Evolutionary conservation across 2,329 filamentous ascomycete species (phyloP).

Genomic region (Phaeosphaeria sp.): DNA sequence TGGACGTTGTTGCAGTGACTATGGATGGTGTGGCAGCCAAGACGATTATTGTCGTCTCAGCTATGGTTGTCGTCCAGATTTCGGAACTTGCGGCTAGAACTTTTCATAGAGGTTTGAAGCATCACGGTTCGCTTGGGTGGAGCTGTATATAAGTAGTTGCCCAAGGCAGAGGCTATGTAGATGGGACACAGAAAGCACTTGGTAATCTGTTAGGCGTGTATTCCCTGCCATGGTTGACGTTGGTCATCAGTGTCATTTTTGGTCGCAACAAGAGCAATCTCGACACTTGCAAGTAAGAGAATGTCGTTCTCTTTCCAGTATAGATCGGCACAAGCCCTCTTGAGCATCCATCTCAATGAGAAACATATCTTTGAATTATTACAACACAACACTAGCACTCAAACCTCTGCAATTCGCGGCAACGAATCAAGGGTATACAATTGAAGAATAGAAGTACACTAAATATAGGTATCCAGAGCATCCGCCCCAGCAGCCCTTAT

Average conservation of each 20-base stretch:
- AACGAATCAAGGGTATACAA: background rate
- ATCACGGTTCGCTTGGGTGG: no score
- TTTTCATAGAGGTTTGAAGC: background rate
- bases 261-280: background rate
- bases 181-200: background rate
- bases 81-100: slow-evolving; percentile 21
- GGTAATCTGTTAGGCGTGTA: no score
- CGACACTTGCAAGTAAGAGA: no score
- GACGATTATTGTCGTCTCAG: slow-evolving; percentile 27
- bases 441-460: background rate
- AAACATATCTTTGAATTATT: background rate
- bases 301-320: background rate
- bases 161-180: background rate
- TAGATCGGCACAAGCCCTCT: background rate
- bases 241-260: no score
- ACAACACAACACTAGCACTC: background rate
- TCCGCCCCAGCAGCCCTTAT: background rate
- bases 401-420: background rate
- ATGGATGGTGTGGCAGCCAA: slow-evolving; percentile 31
- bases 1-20: slow-evolving; percentile 35
- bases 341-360: background rate
- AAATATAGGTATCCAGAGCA: background rate
- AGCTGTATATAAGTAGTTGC: background rate
- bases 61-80: slow-evolving; percentile 31
- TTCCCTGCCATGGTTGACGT: no score